Base-by-base conservation (phyloP, 2,329 filamentous ascomycete species). In the Cadophora gregata region DNA sequence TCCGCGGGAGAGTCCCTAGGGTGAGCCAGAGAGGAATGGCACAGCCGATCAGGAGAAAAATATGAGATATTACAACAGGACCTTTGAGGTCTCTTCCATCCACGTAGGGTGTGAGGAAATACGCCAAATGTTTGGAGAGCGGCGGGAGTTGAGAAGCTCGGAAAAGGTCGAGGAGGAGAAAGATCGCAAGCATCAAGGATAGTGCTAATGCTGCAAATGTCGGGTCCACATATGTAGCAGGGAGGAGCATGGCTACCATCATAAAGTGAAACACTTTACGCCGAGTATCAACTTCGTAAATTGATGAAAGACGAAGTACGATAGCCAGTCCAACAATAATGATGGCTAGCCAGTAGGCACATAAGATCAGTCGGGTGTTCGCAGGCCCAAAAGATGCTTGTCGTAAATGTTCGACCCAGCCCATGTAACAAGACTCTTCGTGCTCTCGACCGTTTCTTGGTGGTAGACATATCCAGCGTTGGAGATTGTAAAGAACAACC, bases 191-290 rank as follows among this genome's bases (percentile, higher is more conserved):
- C 29, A 93, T 88, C 36, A 97, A 81, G 0, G 85, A 84, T n/a
- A 98, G 83, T 0, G 93, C 93, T 14, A 99, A 82, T 1, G 91
- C 88, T 59, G 90, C 89, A 78, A 93, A 98, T 48, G 90, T 84
- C 0, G 96, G 95, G 77, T 99, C 96, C 70, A 98, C 81, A 76
- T 89, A 97, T 1, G 90, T 92, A 1, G 92, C 88, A 0, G 96
- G 94, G 1, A 98, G 84, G 64, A 99, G 90, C 93, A 99, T 97
- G 64, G 89, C 88, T 8, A 98, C 95, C 91, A 98, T 98, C 85
- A 95, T 97, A 72, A 96, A 96, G 78, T 99, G 96, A 78, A 99
- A 99, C 27, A 98, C 92, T 79, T 99, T 99, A 60, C 96, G 89
- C 59, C 96, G 88, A 1, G 96, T 99, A 79, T 99, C 96, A 56